Evolutionary conservation across 208 protist genomes (phyloP), one percentile per base, ranked within the genome.

Genomic region (Acanthamoeba royreba): DNA sequence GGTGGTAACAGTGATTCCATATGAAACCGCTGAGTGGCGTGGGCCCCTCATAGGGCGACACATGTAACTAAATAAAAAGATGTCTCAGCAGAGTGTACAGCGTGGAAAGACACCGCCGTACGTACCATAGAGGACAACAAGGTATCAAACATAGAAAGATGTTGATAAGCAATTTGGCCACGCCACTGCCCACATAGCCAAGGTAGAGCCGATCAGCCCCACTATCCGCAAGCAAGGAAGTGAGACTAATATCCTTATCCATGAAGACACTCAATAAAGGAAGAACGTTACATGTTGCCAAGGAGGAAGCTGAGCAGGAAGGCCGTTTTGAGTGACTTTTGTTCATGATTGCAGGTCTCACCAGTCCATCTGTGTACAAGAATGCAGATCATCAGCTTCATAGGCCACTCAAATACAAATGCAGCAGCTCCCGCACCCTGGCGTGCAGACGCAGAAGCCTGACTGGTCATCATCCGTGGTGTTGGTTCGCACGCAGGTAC

Each of bases 251-350:
- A 19, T 55, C 49, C 9, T 55, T 83, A 28, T 49, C 35, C 9
- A 83, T 13, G 7, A 13, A 83, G n/a, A n/a, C n/a, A n/a, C n/a
- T n/a, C n/a, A n/a, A n/a, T n/a, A n/a, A n/a, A n/a, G n/a, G n/a
- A n/a, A n/a, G n/a, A n/a, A n/a, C 19, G 8, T 7, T 53, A 83
- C 72, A 58, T 69, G 53, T 58, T 58, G 53, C 81, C 81, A 25
- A 89, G 22, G 17, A 89, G 53, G 53, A 89, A 89, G 49, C 49
- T 89, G 35, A 89, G 81, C 4, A 89, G 81, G 28, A 89, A 89
- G n/a, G 81, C 81, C 35, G 49, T 89, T 35, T 89, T 89, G 46
- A 69, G 46, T n/a, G 81, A 89, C 53, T 89, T 89, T 19, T 89
- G 81, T 52, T 89, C 49, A 15, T 89, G 38, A 13, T 61, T 13